These are phyloP conservation scores for Takashimella tepidaria DNA, from an alignment of 1,284 basidiomycete genomes.

Conservation along the genomic window DNA sequence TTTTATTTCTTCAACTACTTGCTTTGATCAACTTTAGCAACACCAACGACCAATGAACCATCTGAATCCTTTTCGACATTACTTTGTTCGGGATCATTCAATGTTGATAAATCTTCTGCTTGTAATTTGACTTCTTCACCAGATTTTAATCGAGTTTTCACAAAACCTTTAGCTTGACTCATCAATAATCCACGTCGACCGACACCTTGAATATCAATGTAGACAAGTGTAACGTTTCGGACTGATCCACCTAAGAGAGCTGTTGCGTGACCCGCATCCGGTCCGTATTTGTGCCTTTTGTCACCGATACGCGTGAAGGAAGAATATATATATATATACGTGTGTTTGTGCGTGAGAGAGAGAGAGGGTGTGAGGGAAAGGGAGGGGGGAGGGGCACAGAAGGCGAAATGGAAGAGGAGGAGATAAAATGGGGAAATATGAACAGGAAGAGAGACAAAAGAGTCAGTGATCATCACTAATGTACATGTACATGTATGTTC, in stretches of 20 bases:
- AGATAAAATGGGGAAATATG: too few relatives aligned
- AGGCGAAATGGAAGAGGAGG: too few relatives aligned
- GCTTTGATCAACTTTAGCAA: constrained; percentile 9
- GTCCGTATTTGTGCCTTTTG: constrained; percentile 55
- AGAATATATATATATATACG: constrained; percentile 2
- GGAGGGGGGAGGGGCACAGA: too few relatives aligned
- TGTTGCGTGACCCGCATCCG: constrained; percentile 59
- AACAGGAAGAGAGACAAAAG: too few relatives aligned
- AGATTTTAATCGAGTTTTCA: constrained; percentile 39
- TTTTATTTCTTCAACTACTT: background rate
- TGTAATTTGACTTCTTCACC: constrained; percentile 39
- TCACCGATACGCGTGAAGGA: too few relatives aligned
- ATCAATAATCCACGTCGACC: constrained; percentile 64
- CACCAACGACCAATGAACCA: constrained; percentile 16
- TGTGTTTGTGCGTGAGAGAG: background rate
- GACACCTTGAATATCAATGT: constrained; percentile 67
- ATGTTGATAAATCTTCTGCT: constrained; percentile 12
- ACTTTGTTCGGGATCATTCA: background rate
- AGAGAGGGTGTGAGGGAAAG: constrained; percentile 1
- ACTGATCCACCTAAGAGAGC: constrained; percentile 58
- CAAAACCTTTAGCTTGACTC: constrained; percentile 44
- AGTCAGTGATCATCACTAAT: too few relatives aligned
- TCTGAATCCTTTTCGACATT: constrained; percentile 1
- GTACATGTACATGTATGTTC: too few relatives aligned
- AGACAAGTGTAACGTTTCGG: constrained; percentile 67